Conservation (phyloP, 805 yeast species). For the Kazachstania martiniae region DNA sequence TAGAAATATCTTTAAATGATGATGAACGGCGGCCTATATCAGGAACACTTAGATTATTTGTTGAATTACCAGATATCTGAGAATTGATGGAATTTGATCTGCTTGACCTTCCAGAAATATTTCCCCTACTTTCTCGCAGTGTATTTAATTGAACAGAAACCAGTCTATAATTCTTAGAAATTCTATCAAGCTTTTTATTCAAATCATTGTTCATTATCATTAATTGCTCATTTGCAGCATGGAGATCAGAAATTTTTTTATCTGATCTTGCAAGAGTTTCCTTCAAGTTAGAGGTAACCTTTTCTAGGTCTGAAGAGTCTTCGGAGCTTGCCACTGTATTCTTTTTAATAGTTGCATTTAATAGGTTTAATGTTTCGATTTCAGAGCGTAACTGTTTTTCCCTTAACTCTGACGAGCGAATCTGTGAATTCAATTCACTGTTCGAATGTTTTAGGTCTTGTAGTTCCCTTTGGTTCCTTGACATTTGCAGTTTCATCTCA, state of each 20-base stretch:
- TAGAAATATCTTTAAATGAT: constrained; percentile 5
- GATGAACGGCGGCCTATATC: constrained; percentile 11
- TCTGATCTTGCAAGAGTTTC: constrained; percentile 42
- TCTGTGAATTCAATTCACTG: constrained; percentile 30
- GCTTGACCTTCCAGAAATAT: constrained; percentile 22
- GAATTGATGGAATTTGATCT: constrained; percentile 31
- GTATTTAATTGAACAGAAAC: constrained; percentile 48
- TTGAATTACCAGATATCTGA: constrained; percentile 7
- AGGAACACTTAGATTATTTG: constrained; percentile 4
- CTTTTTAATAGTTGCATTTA: constrained; percentile 23
- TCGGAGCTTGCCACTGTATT: constrained; percentile 18
- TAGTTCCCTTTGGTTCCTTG: constrained; percentile 52
- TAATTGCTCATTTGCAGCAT: constrained; percentile 40
- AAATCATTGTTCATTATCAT: constrained; percentile 56
- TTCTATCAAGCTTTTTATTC: constrained; percentile 53
- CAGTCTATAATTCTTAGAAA: constrained; percentile 58
- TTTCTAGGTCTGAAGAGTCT: constrained; percentile 26
- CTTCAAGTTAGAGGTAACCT: constrained; percentile 34
- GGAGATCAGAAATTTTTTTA: constrained; percentile 43
- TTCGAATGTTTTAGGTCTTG: constrained; percentile 46
- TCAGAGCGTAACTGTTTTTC: constrained; percentile 23
- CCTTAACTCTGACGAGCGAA: constrained; percentile 30
- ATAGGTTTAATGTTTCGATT: constrained; percentile 22
- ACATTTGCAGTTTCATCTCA: constrained; percentile 37
- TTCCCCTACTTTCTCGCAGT: constrained; percentile 28